These are phyloP conservation scores for Penicillium herquei DNA, from an alignment of 495 filamentous ascomycete genomes.

Conservation along the genomic window DNA sequence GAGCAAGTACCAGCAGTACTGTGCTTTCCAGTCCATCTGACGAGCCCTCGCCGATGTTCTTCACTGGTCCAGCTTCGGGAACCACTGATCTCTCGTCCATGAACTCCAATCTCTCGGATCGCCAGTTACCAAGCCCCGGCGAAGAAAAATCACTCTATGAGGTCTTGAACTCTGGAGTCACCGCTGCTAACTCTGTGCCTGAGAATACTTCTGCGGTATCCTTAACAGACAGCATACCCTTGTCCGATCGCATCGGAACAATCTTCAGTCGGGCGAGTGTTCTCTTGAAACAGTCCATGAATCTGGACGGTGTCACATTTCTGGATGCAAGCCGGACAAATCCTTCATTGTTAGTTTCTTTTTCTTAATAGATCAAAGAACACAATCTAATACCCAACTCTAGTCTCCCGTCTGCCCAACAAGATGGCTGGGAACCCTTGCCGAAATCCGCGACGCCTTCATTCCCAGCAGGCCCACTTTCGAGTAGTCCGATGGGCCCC, in stretches of 20 bases:
- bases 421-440: constrained; percentile 26
- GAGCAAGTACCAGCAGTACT: neutral
- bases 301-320: constrained; percentile 43
- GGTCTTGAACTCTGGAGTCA: neutral
- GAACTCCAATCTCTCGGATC: constrained; percentile 10
- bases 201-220: constrained; percentile 6
- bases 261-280: constrained; percentile 40
- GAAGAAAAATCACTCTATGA: constrained; percentile 16
- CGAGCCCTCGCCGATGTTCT: constrained; percentile 3
- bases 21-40: constrained; percentile 3
- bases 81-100: constrained; percentile 17
- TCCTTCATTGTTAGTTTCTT: constrained; percentile 20
- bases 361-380: too few relatives aligned
- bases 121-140: constrained; percentile 4
- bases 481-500: constrained; percentile 17
- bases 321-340: constrained; percentile 34
- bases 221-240: constrained; percentile 4
- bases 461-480: constrained; percentile 17
- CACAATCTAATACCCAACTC: neutral
- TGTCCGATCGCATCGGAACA: constrained; percentile 14
- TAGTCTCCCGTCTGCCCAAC: constrained; percentile 10
- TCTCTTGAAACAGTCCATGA: constrained; percentile 38
- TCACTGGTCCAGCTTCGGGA: neutral
- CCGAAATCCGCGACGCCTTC: constrained; percentile 16
- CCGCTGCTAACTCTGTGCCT: neutral